Conservation (phyloP, 306 rosid species). For the Quercus aquifolioides region DNA sequence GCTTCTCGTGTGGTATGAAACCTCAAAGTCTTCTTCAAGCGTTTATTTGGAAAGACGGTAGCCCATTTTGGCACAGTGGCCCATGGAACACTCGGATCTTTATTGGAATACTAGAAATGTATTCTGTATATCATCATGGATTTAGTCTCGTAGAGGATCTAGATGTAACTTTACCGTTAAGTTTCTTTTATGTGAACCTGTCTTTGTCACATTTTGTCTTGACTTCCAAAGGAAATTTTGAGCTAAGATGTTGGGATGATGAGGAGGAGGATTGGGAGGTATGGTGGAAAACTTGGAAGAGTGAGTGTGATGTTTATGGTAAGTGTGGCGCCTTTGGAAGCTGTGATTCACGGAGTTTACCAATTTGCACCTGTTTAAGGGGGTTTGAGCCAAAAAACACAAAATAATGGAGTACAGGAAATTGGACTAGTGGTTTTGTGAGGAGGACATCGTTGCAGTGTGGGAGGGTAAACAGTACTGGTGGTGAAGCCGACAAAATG, state of each 20-base stretch:
- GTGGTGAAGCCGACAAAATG: background rate
- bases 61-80: constrained; percentile 35
- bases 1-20: constrained; percentile 19
- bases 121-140: constrained; percentile 24
- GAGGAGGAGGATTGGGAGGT: background rate
- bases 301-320: constrained; percentile 18
- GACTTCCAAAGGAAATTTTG: constrained; percentile 5
- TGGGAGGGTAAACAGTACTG: background rate
- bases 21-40: constrained; percentile 10
- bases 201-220: background rate
- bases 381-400: constrained; percentile 23
- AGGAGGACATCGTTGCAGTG: constrained; percentile 19
- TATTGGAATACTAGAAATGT: constrained; percentile 35
- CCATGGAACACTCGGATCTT: constrained; percentile 46
- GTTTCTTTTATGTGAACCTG: background rate
- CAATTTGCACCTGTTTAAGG: constrained; percentile 22
- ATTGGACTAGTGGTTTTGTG: constrained; percentile 21
- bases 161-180: constrained; percentile 6
- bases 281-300: background rate
- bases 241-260: background rate
- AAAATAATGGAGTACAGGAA: background rate
- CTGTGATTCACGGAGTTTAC: background rate
- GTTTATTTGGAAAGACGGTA: constrained; percentile 27
- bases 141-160: constrained; percentile 2
- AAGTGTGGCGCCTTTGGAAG: constrained; percentile 24